phyloP scores from a whole-genome alignment of 2,329 filamentous ascomycete genomes.

The Aspergillus versicolor region DNA sequence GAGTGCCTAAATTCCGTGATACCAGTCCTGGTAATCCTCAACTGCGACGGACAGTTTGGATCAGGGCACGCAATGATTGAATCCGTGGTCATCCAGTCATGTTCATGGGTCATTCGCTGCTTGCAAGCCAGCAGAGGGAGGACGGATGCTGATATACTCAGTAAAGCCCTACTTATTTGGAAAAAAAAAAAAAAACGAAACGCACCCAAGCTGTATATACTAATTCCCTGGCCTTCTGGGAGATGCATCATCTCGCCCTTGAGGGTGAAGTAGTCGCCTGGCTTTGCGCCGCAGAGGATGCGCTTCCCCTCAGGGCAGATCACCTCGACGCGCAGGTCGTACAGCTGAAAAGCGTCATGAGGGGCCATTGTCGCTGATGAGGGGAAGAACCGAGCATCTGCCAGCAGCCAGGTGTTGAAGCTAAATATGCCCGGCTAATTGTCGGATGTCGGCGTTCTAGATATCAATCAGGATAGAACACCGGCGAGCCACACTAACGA shows the following conservation, averaged over 20 bases:
- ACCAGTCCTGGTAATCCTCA: background rate
- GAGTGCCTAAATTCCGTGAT: slow-evolving; percentile 2
- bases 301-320: background rate
- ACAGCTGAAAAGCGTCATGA: background rate
- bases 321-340: background rate
- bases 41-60: background rate
- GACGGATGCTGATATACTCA: background rate
- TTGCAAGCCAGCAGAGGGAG: background rate
- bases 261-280: background rate
- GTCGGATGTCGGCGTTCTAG: too few species aligned
- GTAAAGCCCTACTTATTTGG: too few species aligned
- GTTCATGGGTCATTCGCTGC: slow-evolving; percentile 3
- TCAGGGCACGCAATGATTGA: background rate
- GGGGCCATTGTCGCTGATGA: background rate
- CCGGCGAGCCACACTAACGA: too few species aligned
- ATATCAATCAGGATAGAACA: too few species aligned
- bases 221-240: background rate
- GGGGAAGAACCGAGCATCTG: too few species aligned
- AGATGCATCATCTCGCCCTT: background rate
- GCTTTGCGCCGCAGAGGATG: background rate
- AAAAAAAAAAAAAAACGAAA: too few species aligned
- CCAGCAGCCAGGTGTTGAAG: too few species aligned
- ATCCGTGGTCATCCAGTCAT: slow-evolving; percentile 7
- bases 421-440: too few species aligned
- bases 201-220: background rate